Percentiles rank a stretch among this genome's conserved stretches.
phyloP scores from a whole-genome alignment of 2,329 filamentous ascomycete genomes.

The Ophiostoma sp. region DNA sequence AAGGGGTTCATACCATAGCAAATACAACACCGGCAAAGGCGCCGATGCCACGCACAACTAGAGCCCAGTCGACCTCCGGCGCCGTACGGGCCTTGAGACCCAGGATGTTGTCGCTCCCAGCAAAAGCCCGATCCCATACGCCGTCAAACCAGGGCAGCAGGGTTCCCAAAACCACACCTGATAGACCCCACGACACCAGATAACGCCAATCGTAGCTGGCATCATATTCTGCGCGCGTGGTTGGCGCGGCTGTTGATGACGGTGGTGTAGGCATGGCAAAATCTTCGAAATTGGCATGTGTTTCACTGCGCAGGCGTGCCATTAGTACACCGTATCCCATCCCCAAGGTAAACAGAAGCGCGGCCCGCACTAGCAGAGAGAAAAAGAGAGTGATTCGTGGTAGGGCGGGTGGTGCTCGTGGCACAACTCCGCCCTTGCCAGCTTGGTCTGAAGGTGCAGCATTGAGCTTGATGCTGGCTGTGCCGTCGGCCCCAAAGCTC shows the following conservation, averaged over 20 bases:
- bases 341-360: slow-evolving; percentile 70
- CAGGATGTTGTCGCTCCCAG: slow-evolving; percentile 28
- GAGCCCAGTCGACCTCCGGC: slow-evolving; percentile 65
- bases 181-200: slow-evolving; percentile 72
- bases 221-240: slow-evolving; percentile 18
- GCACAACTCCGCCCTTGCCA: slow-evolving; percentile 24
- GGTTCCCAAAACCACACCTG: slow-evolving; percentile 70
- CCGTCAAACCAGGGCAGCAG: slow-evolving; percentile 79
- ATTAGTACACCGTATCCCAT: slow-evolving; percentile 78
- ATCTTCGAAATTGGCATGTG: slow-evolving; percentile 35
- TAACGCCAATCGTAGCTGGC: slow-evolving; percentile 55
- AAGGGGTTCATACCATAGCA: slow-evolving; percentile 61
- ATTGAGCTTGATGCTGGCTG: slow-evolving; percentile 9
- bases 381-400: slow-evolving; percentile 35
- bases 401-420: slow-evolving; percentile 34
- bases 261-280: neutral
- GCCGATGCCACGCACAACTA: slow-evolving; percentile 53
- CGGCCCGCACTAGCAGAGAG: slow-evolving; percentile 52
- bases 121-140: slow-evolving; percentile 57
- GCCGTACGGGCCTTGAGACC: slow-evolving; percentile 32
- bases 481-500: slow-evolving; percentile 7
- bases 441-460: slow-evolving; percentile 15
- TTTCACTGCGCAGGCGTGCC: slow-evolving; percentile 66
- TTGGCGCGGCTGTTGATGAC: slow-evolving; percentile 34
- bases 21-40: slow-evolving; percentile 57